phyloP scores from a whole-genome alignment of 176 grass and related monocot genomes.

The Aegilops sharonensis region DNA sequence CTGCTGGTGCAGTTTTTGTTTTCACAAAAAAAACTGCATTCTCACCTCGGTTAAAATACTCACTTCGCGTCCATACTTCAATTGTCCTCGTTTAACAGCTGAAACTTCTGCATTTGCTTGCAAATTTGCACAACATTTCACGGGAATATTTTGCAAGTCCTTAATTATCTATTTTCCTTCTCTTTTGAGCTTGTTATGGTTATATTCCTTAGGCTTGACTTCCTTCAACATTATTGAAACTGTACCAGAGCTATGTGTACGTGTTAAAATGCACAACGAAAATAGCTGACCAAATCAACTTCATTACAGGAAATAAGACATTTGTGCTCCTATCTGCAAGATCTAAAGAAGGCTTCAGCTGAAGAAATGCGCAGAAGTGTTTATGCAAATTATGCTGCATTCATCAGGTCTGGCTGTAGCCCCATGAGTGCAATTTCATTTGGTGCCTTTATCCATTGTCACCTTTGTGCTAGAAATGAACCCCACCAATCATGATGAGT shows the following conservation, averaged over 20 bases:
- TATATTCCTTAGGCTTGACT: background rate
- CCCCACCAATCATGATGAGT: background rate
- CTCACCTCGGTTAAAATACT: background rate
- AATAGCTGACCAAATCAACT: constrained; percentile 40
- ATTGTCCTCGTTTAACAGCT: background rate
- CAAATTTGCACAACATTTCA: constrained; percentile 9
- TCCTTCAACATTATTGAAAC: background rate
- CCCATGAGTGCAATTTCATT: background rate
- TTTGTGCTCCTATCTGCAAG: constrained; percentile 88
- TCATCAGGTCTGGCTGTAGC: constrained; percentile 60
- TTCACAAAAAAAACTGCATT: background rate
- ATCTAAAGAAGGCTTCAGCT: constrained; percentile 97
- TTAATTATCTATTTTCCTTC: background rate
- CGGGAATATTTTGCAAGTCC: background rate
- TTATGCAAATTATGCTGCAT: constrained; percentile 96
- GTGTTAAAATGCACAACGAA: background rate
- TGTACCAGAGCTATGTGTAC: constrained; percentile 10
- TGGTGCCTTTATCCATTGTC: background rate
- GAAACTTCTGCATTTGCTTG: constrained; percentile 10
- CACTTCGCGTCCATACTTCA: background rate
- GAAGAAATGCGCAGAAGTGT: constrained; percentile 99
- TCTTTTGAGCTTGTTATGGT: background rate
- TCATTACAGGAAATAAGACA: constrained; percentile 86
- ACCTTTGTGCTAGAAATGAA: constrained; percentile 20
- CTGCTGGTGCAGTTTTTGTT: background rate